Base-by-base conservation (phyloP, 306 rosid genomes). In the Pterocarpus macrocarpus region DNA sequence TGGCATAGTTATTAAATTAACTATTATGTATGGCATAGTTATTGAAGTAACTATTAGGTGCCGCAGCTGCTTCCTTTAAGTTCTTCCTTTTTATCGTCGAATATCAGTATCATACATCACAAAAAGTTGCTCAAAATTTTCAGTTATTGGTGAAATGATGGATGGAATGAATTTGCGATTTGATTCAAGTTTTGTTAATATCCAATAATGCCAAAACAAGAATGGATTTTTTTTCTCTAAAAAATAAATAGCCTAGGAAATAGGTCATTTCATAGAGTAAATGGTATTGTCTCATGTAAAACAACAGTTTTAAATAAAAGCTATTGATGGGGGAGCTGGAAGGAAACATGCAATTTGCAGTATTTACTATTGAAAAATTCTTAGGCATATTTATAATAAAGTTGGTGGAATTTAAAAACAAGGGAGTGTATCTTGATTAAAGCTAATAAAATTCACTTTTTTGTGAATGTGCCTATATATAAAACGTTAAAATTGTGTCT, bases 11-110 rank as follows among this genome's bases (percentile, higher is more conserved):
- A 59, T 59, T 8, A 32, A 33, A 10, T 3, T 33, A 32, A 57
- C 43, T 70, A 49, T 33, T 33, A 55, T 68, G 73, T 45, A 10
- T 70, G 75, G 12, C 67, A 32, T 56, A 53, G 59, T 8, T 30
- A 59, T 59, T 8, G 10, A 33, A 10, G 9, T 33, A 32, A 57
- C 43, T 70, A 49, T 33, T 15, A 55, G 43, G 52, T 53, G 53
- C 22, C 2, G 47, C 47, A 16, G 11, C 34, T 55, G 38, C 77
- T 55, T 50, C 11, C 15, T 49, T 15, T 33, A 8, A 50, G 8
- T 1, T 6, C 49, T 47, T 70, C 22, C 34, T 8, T 44, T 8
- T 44, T 44, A 47, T 2, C 53, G 2, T 12, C 53, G 10, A 47
- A 43, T 43, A 43, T 43, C 11, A 43, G 47, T 43, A 43, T 43